Conservation (phyloP, 2,329 filamentous ascomycete genomes). For the Orbilia blumenaviensis region DNA sequence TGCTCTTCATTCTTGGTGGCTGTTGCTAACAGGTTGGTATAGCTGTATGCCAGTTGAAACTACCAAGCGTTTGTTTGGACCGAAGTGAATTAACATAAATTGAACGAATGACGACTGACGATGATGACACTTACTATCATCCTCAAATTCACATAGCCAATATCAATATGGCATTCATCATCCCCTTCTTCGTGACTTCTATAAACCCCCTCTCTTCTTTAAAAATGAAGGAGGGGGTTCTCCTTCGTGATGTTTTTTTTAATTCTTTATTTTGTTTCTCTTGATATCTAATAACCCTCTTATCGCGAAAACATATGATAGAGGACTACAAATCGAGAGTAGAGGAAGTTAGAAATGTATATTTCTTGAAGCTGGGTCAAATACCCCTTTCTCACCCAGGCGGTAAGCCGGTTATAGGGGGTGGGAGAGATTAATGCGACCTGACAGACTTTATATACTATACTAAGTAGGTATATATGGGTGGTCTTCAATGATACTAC, state of each 20-base stretch:
- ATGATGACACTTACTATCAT: too few relatives aligned
- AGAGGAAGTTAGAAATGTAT: constrained; percentile 33
- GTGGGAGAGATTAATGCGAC: constrained; percentile 54
- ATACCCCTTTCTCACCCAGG: constrained; percentile 53
- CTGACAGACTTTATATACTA: constrained; percentile 18
- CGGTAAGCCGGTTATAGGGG: constrained; percentile 24
- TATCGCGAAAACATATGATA: constrained; percentile 47
- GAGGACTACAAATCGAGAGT: constrained; percentile 54
- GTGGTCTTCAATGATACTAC: too few relatives aligned
- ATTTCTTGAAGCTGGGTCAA: constrained; percentile 32
- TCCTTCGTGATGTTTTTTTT: background rate
- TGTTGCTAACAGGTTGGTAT: constrained; percentile 4
- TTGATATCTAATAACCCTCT: constrained; percentile 54
- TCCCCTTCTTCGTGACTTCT: background rate
- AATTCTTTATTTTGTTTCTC: constrained; percentile 33
- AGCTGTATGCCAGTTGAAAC: constrained; percentile 55
- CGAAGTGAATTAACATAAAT: constrained; percentile 22
- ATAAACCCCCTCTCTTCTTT: background rate
- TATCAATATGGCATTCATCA: background rate
- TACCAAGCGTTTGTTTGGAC: constrained; percentile 26
- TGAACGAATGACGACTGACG: constrained; percentile 4
- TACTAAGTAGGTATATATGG: background rate
- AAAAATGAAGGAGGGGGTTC: background rate
- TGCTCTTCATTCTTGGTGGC: background rate
- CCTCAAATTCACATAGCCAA: too few relatives aligned